Evolutionary conservation across 257 asterid species (phyloP).

Genomic region (Solanum stenotomum): DNA sequence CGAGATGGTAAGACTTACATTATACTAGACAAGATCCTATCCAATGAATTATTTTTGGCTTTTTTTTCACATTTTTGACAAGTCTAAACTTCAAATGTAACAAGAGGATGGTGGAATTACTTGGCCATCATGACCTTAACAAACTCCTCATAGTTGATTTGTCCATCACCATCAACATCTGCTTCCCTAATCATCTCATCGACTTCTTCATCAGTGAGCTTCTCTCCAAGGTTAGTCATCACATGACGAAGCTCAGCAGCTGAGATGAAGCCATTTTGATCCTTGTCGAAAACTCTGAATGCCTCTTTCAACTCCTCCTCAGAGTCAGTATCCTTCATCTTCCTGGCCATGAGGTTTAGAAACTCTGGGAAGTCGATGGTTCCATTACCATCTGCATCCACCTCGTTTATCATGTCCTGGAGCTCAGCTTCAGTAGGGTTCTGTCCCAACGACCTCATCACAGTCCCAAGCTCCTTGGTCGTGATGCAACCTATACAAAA

Average conservation of each 20-base stretch:
- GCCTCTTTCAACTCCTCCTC: conserved; percentile 70
- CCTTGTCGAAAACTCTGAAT: conserved; percentile 69
- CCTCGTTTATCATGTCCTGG: conserved; percentile 65
- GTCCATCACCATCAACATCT: conserved; percentile 59
- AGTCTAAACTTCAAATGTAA: neutral
- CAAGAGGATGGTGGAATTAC: conserved; percentile 13
- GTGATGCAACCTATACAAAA: conserved; percentile 48
- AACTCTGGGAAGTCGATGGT: conserved; percentile 73
- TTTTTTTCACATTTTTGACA: neutral
- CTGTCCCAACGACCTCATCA: conserved; percentile 60
- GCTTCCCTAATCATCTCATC: conserved; percentile 77
- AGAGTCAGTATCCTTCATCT: conserved; percentile 61
- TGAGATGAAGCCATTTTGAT: conserved; percentile 61
- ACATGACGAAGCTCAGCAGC: conserved; percentile 66
- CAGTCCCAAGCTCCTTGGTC: conserved; percentile 64
- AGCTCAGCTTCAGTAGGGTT: conserved; percentile 71
- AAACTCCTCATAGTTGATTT: conserved; percentile 55
- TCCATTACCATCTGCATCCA: conserved; percentile 60
- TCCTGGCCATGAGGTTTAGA: conserved; percentile 61
- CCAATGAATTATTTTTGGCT: neutral
- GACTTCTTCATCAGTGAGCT: conserved; percentile 65
- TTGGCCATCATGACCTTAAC: conserved; percentile 67
- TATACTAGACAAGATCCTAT: conserved; percentile 4
- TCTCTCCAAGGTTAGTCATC: conserved; percentile 65
- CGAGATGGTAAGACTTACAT: neutral